A percentile compares a stretch with the other conserved stretches of the same genome.
Evolutionary conservation across 371 early-diverging fungal species (phyloP).

Genomic region (Paraphysoderma sedebokerense): DNA sequence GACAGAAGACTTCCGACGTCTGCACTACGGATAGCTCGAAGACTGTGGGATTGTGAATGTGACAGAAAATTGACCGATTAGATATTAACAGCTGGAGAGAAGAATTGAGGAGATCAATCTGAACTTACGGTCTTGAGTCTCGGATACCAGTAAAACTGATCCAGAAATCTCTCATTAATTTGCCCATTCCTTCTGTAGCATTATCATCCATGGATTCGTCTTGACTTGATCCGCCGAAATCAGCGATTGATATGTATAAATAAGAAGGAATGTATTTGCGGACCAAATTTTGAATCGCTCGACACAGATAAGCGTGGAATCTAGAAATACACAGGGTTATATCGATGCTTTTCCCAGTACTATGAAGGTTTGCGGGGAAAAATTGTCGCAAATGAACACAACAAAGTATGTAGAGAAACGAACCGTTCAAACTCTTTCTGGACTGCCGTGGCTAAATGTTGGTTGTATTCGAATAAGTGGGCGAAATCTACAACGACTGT

Average conservation of each 20-base stretch:
- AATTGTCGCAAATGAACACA: not conserved
- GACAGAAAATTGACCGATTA: too few species aligned
- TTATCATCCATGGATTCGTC: conserved; percentile 4
- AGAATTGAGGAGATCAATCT: not conserved
- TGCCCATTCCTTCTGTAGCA: conserved; percentile 6
- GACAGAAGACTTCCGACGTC: conserved; percentile 74
- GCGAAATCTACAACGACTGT: conserved; percentile 64
- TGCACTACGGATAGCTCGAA: conserved; percentile 78
- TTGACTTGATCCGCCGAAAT: conserved; percentile 6
- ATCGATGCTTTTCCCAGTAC: not conserved
- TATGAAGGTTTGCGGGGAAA: not conserved
- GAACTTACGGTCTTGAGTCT: not conserved
- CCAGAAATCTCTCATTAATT: conserved; percentile 43
- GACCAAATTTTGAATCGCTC: conserved; percentile 64
- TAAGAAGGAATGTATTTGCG: conserved; percentile 44
- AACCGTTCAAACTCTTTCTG: conserved; percentile 60
- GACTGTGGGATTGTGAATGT: conserved; percentile 3
- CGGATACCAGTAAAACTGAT: conserved; percentile 33
- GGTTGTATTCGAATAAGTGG: conserved; percentile 43
- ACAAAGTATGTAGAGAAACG: not conserved
- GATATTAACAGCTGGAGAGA: not conserved
- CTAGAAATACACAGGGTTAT: conserved; percentile 14
- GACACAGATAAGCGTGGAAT: conserved; percentile 66
- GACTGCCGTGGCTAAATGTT: conserved; percentile 45
- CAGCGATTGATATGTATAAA: conserved; percentile 17